Conservation (phyloP, 768 basidiomycete species). For the Arthromyces matolae region DNA sequence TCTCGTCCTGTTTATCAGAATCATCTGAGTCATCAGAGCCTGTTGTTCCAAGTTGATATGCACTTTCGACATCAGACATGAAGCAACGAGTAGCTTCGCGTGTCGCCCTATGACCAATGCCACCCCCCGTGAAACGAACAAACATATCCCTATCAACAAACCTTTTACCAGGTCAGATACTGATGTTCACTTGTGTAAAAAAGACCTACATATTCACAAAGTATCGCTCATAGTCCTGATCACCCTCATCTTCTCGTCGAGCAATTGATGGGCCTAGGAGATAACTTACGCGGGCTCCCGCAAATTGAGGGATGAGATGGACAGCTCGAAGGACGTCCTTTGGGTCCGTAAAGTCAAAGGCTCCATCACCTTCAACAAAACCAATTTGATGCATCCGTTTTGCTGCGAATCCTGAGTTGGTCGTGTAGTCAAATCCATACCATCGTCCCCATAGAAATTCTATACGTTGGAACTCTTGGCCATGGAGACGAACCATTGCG, state of each 20-base stretch:
- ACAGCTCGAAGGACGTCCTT: constrained; percentile 24
- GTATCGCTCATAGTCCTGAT: no score
- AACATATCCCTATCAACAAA: constrained; percentile 40
- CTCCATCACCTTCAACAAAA: constrained; percentile 21
- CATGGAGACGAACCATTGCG: constrained; percentile 17
- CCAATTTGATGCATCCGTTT: constrained; percentile 17
- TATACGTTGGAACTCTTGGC: constrained; percentile 9
- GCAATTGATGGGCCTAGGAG: constrained; percentile 19
- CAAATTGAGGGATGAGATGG: constrained; percentile 35
- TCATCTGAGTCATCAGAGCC: no score
- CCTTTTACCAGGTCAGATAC: constrained; percentile 15
- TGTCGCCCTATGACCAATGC: constrained; percentile 23
- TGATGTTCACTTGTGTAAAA: neutral
- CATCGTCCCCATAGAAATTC: constrained; percentile 28
- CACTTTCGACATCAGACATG: neutral
- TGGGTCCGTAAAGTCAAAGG: constrained; percentile 35
- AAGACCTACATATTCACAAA: constrained; percentile 30
- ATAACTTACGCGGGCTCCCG: no score
- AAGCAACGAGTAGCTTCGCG: neutral
- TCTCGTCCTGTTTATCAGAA: no score
- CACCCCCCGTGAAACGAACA: constrained; percentile 28
- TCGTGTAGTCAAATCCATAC: constrained; percentile 16
- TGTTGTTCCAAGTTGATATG: no score
- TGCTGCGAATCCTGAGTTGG: constrained; percentile 8
- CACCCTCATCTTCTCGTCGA: constrained; percentile 5